Evolutionary conservation across 441 rosid genomes (phyloP), one percentile per base, ranked within the genome.

Genomic region (Gossypium lobatum): DNA sequence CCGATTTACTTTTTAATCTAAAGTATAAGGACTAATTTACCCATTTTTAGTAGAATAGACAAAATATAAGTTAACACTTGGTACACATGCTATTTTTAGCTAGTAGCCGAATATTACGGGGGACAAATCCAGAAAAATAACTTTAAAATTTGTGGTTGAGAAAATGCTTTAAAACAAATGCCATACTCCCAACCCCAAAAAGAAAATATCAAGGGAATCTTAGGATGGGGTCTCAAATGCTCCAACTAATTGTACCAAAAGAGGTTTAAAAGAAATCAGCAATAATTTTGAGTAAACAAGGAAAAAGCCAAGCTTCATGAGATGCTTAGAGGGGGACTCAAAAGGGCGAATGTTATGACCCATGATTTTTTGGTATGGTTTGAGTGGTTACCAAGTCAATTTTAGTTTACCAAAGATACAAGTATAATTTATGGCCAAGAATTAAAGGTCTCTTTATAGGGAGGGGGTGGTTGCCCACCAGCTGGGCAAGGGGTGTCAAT

Each of bases 351-450:
- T 18, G 17, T 25, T 28, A 63, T 31, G 75, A 61, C 58, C 63
- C 84, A 76, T 80, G 76, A 70, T 67, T 28, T 28, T 28, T 28
- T 28, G 34, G 37, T 4, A 31, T 31, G 37, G 37, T 31, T 23
- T 2, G 82, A 79, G 90, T 80, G 87, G 88, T 75, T 83, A 78
- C 64, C 70, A 71, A 70, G 85, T 85, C 88, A 78, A 79, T 78
- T 80, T 73, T 39, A 65, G 52, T 50, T 79, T 75, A 17, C 80
- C 45, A 60, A 46, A 64, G 73, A 45, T 60, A 72, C 74, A 61
- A 67, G 50, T 31, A 23, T 48, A 21, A 11, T 58, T 37, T 76
- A 78, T 87, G 91, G 87, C 70, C 70, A 34, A 77, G 74, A 85
- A 70, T 83, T 76, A 82, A 83, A 82, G 86, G 74, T 20, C 26